These are phyloP conservation scores for Trametes cinnabarina DNA, from an alignment of 768 basidiomycete species.

Conservation along the genomic window DNA sequence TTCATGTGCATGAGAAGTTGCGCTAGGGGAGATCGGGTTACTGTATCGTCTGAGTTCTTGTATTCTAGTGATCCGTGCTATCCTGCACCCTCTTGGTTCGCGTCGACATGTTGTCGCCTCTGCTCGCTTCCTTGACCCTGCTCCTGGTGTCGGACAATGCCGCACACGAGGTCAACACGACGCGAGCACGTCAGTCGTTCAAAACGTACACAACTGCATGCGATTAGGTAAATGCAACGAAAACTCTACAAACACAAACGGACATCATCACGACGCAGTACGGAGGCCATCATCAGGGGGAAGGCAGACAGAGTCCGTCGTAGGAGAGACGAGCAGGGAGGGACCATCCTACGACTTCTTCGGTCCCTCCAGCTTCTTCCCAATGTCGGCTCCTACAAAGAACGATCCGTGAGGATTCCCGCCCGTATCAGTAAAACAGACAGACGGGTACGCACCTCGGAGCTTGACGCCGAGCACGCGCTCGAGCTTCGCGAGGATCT, in stretches of 20 bases:
- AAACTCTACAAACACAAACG: constrained; percentile 14
- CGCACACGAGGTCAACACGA: background rate
- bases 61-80: constrained; percentile 6
- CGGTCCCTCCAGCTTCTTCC: constrained; percentile 78
- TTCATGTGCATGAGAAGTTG: too few relatives aligned
- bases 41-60: constrained; percentile 10
- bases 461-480: constrained; percentile 83
- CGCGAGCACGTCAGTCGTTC: background rate
- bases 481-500: constrained; percentile 88
- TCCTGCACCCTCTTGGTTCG: background rate
- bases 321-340: constrained; percentile 33
- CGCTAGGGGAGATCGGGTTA: too few relatives aligned
- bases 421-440: background rate
- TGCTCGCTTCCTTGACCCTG: too few relatives aligned
- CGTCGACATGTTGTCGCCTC: too few relatives aligned
- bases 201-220: constrained; percentile 18
- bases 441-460: constrained; percentile 56
- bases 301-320: constrained; percentile 25
- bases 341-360: constrained; percentile 62
- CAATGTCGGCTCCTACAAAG: constrained; percentile 68
- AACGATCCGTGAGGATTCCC: constrained; percentile 7
- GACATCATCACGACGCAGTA: constrained; percentile 12
- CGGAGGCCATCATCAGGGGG: constrained; percentile 20
- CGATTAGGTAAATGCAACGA: constrained; percentile 18
- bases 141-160: too few relatives aligned